These are phyloP conservation scores for Colletotrichum musae DNA, from an alignment of 2,329 filamentous ascomycete genomes.

Conservation along the genomic window DNA sequence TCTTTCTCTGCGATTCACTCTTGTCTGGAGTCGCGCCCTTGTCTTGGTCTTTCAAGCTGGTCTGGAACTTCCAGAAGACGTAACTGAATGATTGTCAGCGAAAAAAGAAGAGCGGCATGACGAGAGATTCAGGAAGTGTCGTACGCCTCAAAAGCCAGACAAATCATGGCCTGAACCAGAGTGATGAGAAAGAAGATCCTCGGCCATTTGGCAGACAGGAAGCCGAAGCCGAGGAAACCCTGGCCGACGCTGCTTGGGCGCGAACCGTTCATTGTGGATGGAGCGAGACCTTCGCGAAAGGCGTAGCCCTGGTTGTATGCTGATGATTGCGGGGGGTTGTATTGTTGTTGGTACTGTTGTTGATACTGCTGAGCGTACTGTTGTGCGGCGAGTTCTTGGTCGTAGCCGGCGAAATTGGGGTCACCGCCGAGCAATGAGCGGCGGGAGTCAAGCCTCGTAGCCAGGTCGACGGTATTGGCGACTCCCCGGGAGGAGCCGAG, in stretches of 20 bases:
- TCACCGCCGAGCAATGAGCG: slow-evolving; percentile 57
- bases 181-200: slow-evolving; percentile 86
- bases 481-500: slow-evolving; percentile 50
- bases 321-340: slow-evolving; percentile 41
- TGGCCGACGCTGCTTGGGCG: slow-evolving; percentile 43
- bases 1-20: slow-evolving; percentile 71
- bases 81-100: slow-evolving; percentile 70
- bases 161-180: slow-evolving; percentile 82
- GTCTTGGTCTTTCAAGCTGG: slow-evolving; percentile 59
- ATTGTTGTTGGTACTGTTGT: slow-evolving; percentile 42
- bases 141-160: slow-evolving; percentile 89
- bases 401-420: slow-evolving; percentile 49
- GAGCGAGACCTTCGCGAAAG: slow-evolving; percentile 53
- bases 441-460: slow-evolving; percentile 57
- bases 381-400: slow-evolving; percentile 39
- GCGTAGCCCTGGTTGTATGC: slow-evolving; percentile 49
- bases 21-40: slow-evolving; percentile 52
- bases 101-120: slow-evolving; percentile 1
- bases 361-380: slow-evolving; percentile 48
- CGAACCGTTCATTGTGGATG: slow-evolving; percentile 48
- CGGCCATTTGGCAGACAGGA: slow-evolving; percentile 88
- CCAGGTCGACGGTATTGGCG: slow-evolving; percentile 49
- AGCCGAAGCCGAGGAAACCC: slow-evolving; percentile 67
- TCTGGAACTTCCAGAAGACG: slow-evolving; percentile 90
- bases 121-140: slow-evolving; percentile 51